Evolutionary conservation across 2,329 filamentous ascomycete genomes (phyloP), one percentile per base, ranked within the genome.

Genomic region (Trichoderma simmonsii): DNA sequence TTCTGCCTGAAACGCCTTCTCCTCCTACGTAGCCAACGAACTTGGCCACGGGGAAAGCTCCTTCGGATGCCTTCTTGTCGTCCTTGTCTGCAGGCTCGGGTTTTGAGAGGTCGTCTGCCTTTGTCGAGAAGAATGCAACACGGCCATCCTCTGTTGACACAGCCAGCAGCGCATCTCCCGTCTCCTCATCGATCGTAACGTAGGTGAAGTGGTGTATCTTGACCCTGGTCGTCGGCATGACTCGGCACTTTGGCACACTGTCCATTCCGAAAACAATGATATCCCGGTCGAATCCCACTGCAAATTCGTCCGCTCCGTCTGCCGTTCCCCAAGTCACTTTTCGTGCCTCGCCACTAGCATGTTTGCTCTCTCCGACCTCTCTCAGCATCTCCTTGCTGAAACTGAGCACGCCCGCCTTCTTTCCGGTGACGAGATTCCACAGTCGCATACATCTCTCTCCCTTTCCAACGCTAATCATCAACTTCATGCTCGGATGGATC

Each of bases 341-440:
- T 69, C 93, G 86, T 4, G 94, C 95, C 79, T 98, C 96, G 14
- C 95, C 95, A 59, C 90, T 91, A 59, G 90, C 89, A 80, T 91
- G 91, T 80, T 89, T 90, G 57, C 90, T 88, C 83, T 97, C 94
- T 60, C 93, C 93, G 12, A 92, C 88, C 76, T 92, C 90, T 59
- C 88, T 85, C 67, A 98, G 85, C 77, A 96, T 86, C 0, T 91
- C 88, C 71, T 88, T 87, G 75, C 88, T 88, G 80, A 98, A 98
- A 79, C 93, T 96, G 76, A 99, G 84, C 67, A 97, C 95, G 34
- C 95, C 94, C 1, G 95, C 95, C 84, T 97, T 98, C 84, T 95
- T 97, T 18, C 95, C 96, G 3, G 95, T 98, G 75, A 98, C 94
- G 74, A 99, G 81, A 79, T 99, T 98, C 96, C 96, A 99, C 75